phyloP scores from a whole-genome alignment of 257 asterid species.

The Handroanthus guayacan region DNA sequence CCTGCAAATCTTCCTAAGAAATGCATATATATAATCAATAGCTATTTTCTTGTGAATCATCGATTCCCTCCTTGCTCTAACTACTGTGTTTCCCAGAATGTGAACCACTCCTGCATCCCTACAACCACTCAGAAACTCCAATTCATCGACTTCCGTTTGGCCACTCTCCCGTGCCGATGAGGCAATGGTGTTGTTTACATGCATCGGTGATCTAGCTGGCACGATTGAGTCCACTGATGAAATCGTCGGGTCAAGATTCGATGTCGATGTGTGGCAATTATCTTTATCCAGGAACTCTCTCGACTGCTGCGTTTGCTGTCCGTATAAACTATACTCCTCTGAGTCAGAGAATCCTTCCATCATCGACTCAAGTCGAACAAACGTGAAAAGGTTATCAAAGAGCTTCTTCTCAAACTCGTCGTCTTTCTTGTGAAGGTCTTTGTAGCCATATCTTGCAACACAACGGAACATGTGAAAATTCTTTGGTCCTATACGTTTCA shows the following conservation, averaged over 20 bases:
- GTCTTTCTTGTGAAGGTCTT: conserved; percentile 88
- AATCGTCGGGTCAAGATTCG: conserved; percentile 52
- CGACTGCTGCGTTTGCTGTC: conserved; percentile 74
- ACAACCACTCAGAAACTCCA: conserved; percentile 76
- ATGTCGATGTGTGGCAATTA: conserved; percentile 40
- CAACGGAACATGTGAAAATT: conserved; percentile 93
- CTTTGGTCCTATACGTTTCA: conserved; percentile 93
- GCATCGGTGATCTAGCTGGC: conserved; percentile 58
- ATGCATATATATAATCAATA: conserved; percentile 85
- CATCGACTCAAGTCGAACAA: conserved; percentile 91
- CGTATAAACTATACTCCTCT: conserved; percentile 78
- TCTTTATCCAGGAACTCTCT: conserved; percentile 46
- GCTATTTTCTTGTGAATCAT: conserved; percentile 77
- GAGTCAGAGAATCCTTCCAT: conserved; percentile 98
- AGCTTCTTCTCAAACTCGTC: conserved; percentile 91
- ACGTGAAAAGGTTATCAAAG: conserved; percentile 70
- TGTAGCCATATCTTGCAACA: conserved; percentile 93
- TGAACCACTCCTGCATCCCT: conserved; percentile 96
- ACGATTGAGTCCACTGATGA: conserved; percentile 77
- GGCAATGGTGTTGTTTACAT: conserved; percentile 43
- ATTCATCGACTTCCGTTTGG: conserved; percentile 70
- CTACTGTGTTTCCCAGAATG: conserved; percentile 86
- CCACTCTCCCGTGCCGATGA: conserved; percentile 68
- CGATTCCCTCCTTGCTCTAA: conserved; percentile 85
- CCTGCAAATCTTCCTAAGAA: conserved; percentile 97